Base-by-base conservation (phyloP, 129 eudicot species). In the Lonicera japonica region DNA sequence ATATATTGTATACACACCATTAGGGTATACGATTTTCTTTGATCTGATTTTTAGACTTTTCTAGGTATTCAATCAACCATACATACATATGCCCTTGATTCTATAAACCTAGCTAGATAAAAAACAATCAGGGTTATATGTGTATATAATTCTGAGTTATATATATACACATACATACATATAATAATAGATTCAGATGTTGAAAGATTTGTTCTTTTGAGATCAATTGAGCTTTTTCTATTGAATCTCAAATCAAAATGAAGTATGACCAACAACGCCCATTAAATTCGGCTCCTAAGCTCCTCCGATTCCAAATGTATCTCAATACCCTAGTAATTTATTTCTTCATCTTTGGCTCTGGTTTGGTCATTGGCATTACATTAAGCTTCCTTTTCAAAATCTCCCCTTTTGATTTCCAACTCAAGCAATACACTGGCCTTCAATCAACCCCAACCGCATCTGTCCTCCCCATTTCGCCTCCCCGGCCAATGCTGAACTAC, bases 291-390 rank as follows among this genome's bases (percentile, higher is more conserved):
- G 8, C 59, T 7, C 21, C 58, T 11, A 74, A 74, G 58, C 67
- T 70, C 17, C 59, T 60, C 63, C 71, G 23, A 45, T 15, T 59
- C 39, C 74, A 72, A 39, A 34, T 39, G 61, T 66, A 75, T 63
- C 65, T 83, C n/a, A 79, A 80, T 11, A 75, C 56, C 60, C 68
- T 83, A 46, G 66, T 83, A 7, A 54, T 61, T 24, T 75, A 70
- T 70, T 73, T 87, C 73, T 34, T 87, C 16, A 73, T 80, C 64
- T 86, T 87, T 67, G 83, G 74, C 25, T 83, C 77, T 14, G 95
- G 95, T n/a, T 63, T 83, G 58, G 76, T 77, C 58, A 64, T 80
- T 34, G 95, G 95, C 24, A 73, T 72, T 0, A 68, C 87, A n/a
- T 45, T 83, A 38, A 80, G 77, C 34, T 80, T 78, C 58, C 73